Base-by-base conservation (phyloP, 805 yeast species). In the Zygotorulaspora sp. region DNA sequence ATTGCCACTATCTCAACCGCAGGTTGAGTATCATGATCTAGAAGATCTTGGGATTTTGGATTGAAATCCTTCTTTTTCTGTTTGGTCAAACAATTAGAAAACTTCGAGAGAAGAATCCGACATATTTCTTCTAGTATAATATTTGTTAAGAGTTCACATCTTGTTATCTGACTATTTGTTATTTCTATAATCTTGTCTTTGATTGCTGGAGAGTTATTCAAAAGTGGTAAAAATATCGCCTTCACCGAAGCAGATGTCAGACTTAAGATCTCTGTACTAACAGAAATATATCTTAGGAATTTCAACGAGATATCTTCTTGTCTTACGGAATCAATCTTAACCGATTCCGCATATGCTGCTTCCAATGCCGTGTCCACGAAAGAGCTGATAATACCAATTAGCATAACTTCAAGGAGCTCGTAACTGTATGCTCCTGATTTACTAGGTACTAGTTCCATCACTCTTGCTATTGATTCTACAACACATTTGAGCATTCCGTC, bases 301-400 rank as follows among this genome's bases (percentile, higher is more conserved):
- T 62, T 55, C 32, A 83, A 66, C 40, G 72, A 65, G 11, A 78
- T 41, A 43, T 53, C 46, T 48, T 59, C 30, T 37, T 49, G 31
- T 38, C 38, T 48, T 15, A 38, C 27, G 10, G 37, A 36, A 49
- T 66, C 65, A 47, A 68, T 65, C 47, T 65, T 63, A 35, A 57
- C 59, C 21, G 75, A 57, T 31, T 60, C 60, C 35, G 66, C 72
- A 49, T 77, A 83, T 1, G 87, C 70, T 3, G 78, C 76, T 48
- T 86, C 96, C 27, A 89, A 59, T 0, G 86, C 88, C 11, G 78
- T 68, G 26, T 84, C 88, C 30, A 88, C 72, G 52, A 84, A 87
- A 2, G 80, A 71, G 23, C 77, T 77, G 1, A 95, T 92, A 25
- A 85, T 69, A 38, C 82, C 87, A 32, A 75, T 69, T 15, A 86